These are phyloP conservation scores for Sclerotinia subarctica DNA, from an alignment of 2,329 filamentous ascomycete species.

Conservation along the genomic window DNA sequence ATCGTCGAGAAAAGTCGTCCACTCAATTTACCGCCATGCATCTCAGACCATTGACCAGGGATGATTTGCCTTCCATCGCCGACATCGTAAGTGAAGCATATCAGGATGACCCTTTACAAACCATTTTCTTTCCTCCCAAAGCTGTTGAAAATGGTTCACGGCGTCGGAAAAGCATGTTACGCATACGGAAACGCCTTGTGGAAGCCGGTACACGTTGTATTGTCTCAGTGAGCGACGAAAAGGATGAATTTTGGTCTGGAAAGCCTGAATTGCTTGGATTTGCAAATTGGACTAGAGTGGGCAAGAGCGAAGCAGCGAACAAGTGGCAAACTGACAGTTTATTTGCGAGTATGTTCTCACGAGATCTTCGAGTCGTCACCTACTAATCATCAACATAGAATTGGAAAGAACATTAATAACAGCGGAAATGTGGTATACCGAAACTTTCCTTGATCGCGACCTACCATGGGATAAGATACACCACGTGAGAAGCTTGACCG, in stretches of 20 bases:
- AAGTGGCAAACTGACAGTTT: conserved; percentile 15
- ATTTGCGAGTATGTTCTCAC: neutral
- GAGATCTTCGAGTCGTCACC: neutral
- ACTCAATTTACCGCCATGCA: neutral
- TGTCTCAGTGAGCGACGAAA: conserved; percentile 8
- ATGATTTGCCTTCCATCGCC: neutral
- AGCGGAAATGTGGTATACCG: conserved; percentile 12
- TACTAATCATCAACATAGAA: conserved; percentile 4
- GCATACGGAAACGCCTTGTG: neutral
- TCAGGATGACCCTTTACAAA: neutral
- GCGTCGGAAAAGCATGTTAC: neutral
- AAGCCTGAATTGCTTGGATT: conserved; percentile 14
- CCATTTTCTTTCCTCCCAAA: conserved; percentile 3
- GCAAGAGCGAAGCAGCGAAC: conserved; percentile 10
- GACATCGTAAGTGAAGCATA: conserved; percentile 7
- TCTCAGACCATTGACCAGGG: neutral
- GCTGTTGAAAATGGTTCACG: conserved; percentile 3
- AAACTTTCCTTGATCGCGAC: conserved; percentile 10
- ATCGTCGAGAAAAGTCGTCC: neutral
- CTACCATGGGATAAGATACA: conserved; percentile 14
- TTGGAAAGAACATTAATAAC: conserved; percentile 11
- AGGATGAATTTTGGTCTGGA: conserved; percentile 15
- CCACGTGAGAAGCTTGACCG: neutral
- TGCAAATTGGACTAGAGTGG: conserved; percentile 10
- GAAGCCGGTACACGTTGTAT: neutral